Percentiles rank a stretch among this genome's conserved stretches.
These are phyloP conservation scores for Phytophthora megakarya DNA, from an alignment of 352 stramenopile species.

Conservation along the genomic window DNA sequence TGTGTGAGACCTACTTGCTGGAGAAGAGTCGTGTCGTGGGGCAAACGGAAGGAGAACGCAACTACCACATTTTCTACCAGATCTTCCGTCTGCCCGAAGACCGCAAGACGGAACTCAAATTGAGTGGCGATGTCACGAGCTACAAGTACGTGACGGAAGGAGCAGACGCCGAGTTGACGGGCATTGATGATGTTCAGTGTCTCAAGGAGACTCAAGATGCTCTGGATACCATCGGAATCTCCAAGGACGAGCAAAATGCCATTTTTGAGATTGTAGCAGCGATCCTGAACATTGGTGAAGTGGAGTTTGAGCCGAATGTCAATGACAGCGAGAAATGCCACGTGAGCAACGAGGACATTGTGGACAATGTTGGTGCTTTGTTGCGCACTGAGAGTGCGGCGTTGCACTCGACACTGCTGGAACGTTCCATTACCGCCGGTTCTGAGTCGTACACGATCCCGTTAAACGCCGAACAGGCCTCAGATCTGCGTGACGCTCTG, in stretches of 20 bases:
- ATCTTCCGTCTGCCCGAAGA: conserved; percentile 70
- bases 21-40: conserved; percentile 96
- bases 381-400: conserved; percentile 64
- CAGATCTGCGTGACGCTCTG: conserved; percentile 93
- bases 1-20: conserved; percentile 94
- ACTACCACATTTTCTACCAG: conserved; percentile 99
- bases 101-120: conserved; percentile 57
- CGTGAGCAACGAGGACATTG: conserved; percentile 63
- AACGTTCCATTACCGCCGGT: conserved; percentile 91
- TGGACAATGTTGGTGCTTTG: conserved; percentile 61
- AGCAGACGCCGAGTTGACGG: conserved; percentile 54
- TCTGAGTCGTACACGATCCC: conserved; percentile 94
- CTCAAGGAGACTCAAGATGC: conserved; percentile 89
- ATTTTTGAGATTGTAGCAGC: conserved; percentile 95
- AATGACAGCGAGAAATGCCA: conserved; percentile 56
- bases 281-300: conserved; percentile 97
- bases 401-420: conserved; percentile 89
- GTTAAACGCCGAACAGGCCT: conserved; percentile 87
- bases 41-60: conserved; percentile 92
- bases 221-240: conserved; percentile 90
- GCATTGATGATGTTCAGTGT: conserved; percentile 71
- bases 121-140: conserved; percentile 58
- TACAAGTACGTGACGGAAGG: conserved; percentile 84
- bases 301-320: conserved; percentile 84
- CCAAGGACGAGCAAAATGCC: conserved; percentile 86